phyloP scores from a whole-genome alignment of 148 eudicot genomes.

The Rheum nobile region DNA sequence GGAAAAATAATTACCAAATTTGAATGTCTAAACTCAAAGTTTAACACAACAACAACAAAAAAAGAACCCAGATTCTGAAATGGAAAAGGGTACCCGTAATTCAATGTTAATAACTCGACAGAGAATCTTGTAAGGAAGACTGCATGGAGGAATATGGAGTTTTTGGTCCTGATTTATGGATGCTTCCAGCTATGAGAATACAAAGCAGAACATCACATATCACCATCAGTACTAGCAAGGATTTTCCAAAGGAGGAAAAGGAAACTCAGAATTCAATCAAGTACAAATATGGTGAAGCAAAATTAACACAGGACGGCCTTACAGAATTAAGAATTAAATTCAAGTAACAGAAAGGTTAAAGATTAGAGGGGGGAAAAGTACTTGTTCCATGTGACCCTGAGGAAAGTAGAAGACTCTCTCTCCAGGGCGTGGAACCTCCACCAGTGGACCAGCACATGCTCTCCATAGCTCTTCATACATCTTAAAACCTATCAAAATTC shows the following conservation, averaged over 20 bases:
- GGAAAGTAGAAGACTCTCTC: slow-evolving; percentile 86
- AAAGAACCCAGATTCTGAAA: background rate
- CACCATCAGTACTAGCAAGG: background rate
- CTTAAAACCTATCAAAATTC: slow-evolving; percentile 18
- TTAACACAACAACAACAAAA: background rate
- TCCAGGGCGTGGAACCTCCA: slow-evolving; percentile 50
- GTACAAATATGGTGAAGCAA: background rate
- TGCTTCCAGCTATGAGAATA: slow-evolving; percentile 52
- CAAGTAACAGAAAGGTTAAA: background rate
- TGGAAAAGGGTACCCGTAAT: slow-evolving; percentile 35
- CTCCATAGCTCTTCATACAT: slow-evolving; percentile 83
- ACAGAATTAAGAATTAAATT: background rate
- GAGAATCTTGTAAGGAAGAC: slow-evolving; percentile 62
- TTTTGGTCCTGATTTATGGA: slow-evolving; percentile 57
- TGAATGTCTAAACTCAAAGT: background rate
- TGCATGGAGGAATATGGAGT: slow-evolving; percentile 50
- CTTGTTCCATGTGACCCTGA: slow-evolving; percentile 96
- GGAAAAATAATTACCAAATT: background rate
- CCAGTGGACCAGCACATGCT: slow-evolving; percentile 90
- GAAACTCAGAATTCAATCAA: background rate
- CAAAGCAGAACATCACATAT: slow-evolving; percentile 8
- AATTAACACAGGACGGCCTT: background rate
- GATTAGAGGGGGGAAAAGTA: slow-evolving; percentile 7
- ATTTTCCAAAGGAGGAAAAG: background rate
- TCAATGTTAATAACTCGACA: slow-evolving; percentile 47